A percentile compares a stretch with the other conserved stretches of the same genome.
These are phyloP conservation scores for Annulohypoxylon moriforme DNA, from an alignment of 495 filamentous ascomycete species.

Conservation along the genomic window DNA sequence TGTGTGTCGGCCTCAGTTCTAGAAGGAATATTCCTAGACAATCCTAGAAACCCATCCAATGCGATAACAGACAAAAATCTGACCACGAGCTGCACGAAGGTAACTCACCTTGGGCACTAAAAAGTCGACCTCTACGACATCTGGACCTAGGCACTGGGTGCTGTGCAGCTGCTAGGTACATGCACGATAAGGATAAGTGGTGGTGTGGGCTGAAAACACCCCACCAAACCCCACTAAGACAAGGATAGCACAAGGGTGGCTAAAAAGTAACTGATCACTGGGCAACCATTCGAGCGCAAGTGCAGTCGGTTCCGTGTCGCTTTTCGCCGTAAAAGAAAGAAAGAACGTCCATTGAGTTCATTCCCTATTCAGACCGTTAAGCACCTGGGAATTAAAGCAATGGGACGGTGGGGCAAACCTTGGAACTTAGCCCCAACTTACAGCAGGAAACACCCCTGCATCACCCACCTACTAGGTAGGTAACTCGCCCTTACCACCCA, in stretches of 20 bases:
- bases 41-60: conserved; percentile 32
- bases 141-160: background rate
- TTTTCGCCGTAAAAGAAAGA: background rate
- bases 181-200: conserved; percentile 29
- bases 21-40: conserved; percentile 22
- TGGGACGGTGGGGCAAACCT: conserved; percentile 22
- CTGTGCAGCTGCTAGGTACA: conserved; percentile 1
- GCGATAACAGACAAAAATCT: conserved; percentile 17
- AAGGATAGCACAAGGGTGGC: background rate
- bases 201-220: conserved; percentile 27
- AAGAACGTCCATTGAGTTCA: background rate
- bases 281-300: conserved; percentile 11
- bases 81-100: conserved; percentile 5
- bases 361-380: background rate
- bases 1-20: conserved; percentile 22
- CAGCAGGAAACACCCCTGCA: conserved; percentile 26
- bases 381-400: background rate
- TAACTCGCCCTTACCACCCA: background rate
- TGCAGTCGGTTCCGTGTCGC: background rate
- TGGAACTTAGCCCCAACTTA: conserved; percentile 23
- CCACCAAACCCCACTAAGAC: conserved; percentile 24
- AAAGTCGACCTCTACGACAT: background rate
- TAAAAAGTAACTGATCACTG: conserved; percentile 22
- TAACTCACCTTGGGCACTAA: background rate
- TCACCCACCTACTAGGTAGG: conserved; percentile 4